Conservation (phyloP, 768 basidiomycete species). For the Nidularia sp. region DNA sequence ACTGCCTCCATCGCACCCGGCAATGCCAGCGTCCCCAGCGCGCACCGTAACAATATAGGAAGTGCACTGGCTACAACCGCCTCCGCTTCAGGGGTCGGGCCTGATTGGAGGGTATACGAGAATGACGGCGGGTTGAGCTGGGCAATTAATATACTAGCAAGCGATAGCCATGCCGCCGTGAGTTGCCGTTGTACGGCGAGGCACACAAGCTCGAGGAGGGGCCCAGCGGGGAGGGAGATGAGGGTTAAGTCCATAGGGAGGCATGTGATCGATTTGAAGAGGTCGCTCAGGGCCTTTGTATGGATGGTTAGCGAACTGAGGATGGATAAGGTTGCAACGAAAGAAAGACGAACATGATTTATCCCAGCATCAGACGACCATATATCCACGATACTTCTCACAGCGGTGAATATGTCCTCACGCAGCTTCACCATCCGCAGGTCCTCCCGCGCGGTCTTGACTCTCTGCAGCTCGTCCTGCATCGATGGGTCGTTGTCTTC, state of each 20-base stretch:
- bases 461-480: constrained; percentile 44
- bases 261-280: constrained; percentile 83
- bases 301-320: background rate
- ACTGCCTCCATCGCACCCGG: constrained; percentile 71
- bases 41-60: constrained; percentile 55
- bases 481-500: constrained; percentile 51
- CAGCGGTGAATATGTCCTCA: constrained; percentile 56
- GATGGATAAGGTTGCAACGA: constrained; percentile 1
- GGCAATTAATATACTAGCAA: constrained; percentile 75
- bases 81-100: constrained; percentile 52
- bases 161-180: constrained; percentile 80
- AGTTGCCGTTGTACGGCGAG: constrained; percentile 66
- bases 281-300: constrained; percentile 68
- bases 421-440: constrained; percentile 59
- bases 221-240: constrained; percentile 76
- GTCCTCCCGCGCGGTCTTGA: constrained; percentile 63
- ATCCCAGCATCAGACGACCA: constrained; percentile 81
- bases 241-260: constrained; percentile 75
- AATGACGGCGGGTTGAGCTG: constrained; percentile 75
- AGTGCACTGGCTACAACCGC: constrained; percentile 51
- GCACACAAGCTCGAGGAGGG: constrained; percentile 77
- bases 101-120: constrained; percentile 43
- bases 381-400: constrained; percentile 58
- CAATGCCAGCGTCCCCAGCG: constrained; percentile 46
- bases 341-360: constrained; percentile 56